These are phyloP conservation scores for Malassezia furfur DNA, from an alignment of 1,284 basidiomycete genomes.

Conservation along the genomic window DNA sequence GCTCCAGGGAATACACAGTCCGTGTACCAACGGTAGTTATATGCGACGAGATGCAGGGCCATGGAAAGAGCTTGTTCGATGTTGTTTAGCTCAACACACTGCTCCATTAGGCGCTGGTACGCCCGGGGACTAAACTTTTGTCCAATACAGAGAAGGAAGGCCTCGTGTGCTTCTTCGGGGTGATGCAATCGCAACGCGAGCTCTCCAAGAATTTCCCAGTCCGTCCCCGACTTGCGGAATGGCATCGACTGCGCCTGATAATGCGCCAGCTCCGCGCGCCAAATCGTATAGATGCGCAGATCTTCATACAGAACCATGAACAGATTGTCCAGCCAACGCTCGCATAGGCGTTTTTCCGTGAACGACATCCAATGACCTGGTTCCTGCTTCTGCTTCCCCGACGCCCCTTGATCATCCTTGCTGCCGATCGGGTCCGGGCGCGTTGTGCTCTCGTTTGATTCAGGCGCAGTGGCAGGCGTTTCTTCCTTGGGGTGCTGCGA, in stretches of 20 bases:
- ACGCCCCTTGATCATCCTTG: not conserved
- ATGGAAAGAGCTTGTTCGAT: constrained; percentile 80
- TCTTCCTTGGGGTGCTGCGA: constrained; percentile 49
- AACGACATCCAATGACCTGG: constrained; percentile 65
- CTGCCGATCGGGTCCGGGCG: constrained; percentile 15
- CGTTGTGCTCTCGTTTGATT: not conserved
- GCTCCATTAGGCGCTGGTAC: constrained; percentile 82
- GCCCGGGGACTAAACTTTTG: constrained; percentile 80
- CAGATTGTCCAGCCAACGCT: constrained; percentile 93
- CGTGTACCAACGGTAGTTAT: constrained; percentile 60
- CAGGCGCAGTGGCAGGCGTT: constrained; percentile 3
- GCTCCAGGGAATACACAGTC: constrained; percentile 71
- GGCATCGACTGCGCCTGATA: constrained; percentile 95
- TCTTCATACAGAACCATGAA: constrained; percentile 99
- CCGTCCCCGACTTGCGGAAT: constrained; percentile 87
- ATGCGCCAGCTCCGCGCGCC: constrained; percentile 95
- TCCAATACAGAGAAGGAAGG: constrained; percentile 87
- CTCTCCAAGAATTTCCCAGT: constrained; percentile 98
- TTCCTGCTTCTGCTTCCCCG: not conserved
- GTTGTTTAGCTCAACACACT: constrained; percentile 87
- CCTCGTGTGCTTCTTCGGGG: constrained; percentile 94
- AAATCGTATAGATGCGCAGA: constrained; percentile 97
- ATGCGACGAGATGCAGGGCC: constrained; percentile 81
- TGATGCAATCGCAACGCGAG: constrained; percentile 82
- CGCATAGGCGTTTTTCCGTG: constrained; percentile 89